Percentiles rank a stretch among this genome's conserved stretches.
These are phyloP conservation scores for Pyrrhoderma noxium DNA, from an alignment of 1,284 basidiomycete genomes.

Conservation along the genomic window DNA sequence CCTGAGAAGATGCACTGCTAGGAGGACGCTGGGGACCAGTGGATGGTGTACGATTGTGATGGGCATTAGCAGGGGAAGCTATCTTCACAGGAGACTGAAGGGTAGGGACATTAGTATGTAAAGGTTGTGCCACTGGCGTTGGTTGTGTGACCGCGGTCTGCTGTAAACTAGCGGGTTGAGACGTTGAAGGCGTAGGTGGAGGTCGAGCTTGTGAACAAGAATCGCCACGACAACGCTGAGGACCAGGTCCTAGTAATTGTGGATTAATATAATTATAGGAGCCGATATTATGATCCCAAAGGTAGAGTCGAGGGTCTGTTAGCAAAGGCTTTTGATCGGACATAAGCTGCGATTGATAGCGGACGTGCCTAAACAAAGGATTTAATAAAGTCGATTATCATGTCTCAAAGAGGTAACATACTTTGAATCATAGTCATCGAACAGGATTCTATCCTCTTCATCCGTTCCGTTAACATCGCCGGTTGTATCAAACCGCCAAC, in stretches of 20 bases:
- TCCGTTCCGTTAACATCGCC: slow-evolving; percentile 55
- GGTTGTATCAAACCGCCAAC: slow-evolving; percentile 65
- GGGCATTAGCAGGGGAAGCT: slow-evolving; percentile 38
- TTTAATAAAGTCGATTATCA: slow-evolving; percentile 1
- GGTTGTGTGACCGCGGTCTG: slow-evolving; percentile 42
- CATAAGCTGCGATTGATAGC: slow-evolving; percentile 49
- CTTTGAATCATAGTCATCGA: slow-evolving; percentile 65
- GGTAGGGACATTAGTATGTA: too few species aligned
- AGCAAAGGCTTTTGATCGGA: slow-evolving; percentile 38
- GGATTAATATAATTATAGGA: slow-evolving; percentile 31
- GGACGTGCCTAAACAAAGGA: slow-evolving; percentile 40
- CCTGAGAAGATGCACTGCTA: slow-evolving; percentile 22
- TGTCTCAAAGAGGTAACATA: slow-evolving; percentile 35
- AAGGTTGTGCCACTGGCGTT: slow-evolving; percentile 39
- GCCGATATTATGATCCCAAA: slow-evolving; percentile 31
- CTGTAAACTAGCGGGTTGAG: slow-evolving; percentile 19
- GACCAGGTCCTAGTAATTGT: slow-evolving; percentile 1
- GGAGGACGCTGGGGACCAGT: slow-evolving; percentile 47
- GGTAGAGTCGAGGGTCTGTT: slow-evolving; percentile 38
- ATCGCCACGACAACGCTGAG: too few species aligned
- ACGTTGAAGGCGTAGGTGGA: background rate
- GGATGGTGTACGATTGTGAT: slow-evolving; percentile 52
- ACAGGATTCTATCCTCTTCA: slow-evolving; percentile 57
- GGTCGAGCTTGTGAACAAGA: too few species aligned
- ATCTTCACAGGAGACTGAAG: slow-evolving; percentile 28